These are phyloP conservation scores for Eucalyptus urophylla DNA, from an alignment of 345 rosid genomes.

Conservation along the genomic window DNA sequence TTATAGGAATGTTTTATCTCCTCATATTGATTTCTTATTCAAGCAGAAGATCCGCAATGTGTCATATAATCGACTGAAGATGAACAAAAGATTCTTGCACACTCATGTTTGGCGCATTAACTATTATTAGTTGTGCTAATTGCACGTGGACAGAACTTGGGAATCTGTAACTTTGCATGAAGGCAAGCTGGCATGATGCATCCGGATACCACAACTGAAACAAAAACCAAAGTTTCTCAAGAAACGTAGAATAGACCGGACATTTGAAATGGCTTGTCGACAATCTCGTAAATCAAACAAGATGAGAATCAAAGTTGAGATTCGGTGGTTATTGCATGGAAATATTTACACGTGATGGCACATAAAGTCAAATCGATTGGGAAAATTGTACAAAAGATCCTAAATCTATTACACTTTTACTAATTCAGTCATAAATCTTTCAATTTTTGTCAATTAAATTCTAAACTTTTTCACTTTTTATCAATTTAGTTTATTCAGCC, in stretches of 20 bases:
- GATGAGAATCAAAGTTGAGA: background rate
- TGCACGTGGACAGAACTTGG: background rate
- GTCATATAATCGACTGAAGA: background rate
- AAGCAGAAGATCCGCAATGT: background rate
- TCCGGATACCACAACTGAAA: background rate
- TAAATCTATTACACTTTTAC: rapidly evolving
- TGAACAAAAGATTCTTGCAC: background rate
- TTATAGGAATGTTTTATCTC: background rate
- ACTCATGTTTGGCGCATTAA: background rate
- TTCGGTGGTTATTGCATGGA: background rate
- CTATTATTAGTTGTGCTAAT: background rate
- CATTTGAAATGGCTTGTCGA: background rate
- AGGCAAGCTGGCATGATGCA: background rate
- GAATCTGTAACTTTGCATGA: background rate
- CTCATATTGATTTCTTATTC: background rate
- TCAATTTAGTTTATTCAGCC: too few species aligned
- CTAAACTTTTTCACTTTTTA: too few species aligned
- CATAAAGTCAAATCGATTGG: background rate
- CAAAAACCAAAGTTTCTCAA: background rate
- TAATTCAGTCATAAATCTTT: rapidly evolving
- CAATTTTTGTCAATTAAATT: too few species aligned
- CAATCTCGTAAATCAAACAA: background rate
- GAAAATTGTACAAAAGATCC: too few species aligned
- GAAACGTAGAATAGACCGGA: background rate
- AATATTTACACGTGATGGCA: background rate